phyloP scores from a whole-genome alignment of 2,329 filamentous ascomycete species.

The Chaetomium strumarium region DNA sequence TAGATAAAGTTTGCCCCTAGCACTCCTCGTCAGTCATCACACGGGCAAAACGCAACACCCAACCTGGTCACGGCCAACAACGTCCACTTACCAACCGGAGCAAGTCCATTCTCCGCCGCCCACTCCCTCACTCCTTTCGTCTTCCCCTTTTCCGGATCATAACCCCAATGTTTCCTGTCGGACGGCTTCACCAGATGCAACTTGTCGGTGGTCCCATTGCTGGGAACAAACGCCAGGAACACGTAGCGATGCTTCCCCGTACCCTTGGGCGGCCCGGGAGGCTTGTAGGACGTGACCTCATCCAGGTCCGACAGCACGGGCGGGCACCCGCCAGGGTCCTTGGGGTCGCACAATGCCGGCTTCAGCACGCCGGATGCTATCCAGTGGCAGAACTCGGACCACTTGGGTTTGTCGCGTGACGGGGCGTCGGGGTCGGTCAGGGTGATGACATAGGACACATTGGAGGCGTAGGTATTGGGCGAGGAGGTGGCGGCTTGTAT shows the following conservation, averaged over 20 bases:
- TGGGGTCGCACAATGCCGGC: constrained; percentile 7
- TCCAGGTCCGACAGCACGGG: constrained; percentile 22
- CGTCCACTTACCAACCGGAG: constrained; percentile 35
- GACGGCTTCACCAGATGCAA: constrained; percentile 32
- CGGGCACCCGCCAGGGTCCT: not conserved
- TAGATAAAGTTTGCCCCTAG: constrained; percentile 39
- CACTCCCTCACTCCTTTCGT: constrained; percentile 34
- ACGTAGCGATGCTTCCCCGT: constrained; percentile 41
- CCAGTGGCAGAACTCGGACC: constrained; percentile 44
- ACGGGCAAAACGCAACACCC: not conserved
- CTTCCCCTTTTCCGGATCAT: constrained; percentile 21
- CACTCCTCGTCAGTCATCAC: constrained; percentile 4
- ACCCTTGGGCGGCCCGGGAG: constrained; percentile 36
- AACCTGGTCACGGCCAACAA: not conserved
- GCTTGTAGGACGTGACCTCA: constrained; percentile 37
- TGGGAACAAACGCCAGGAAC: constrained; percentile 35
- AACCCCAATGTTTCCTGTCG: constrained; percentile 37
- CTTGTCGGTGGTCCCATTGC: constrained; percentile 34
- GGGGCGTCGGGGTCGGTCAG: constrained; percentile 41
- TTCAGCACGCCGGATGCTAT: constrained; percentile 28
- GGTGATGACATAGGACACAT: constrained; percentile 28
- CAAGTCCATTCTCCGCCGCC: constrained; percentile 36
- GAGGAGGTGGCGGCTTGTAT: not conserved
- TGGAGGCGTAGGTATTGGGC: not conserved
- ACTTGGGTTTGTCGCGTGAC: constrained; percentile 37